Evolutionary conservation across 2,329 filamentous ascomycete genomes (phyloP), one percentile per base, ranked within the genome.

Genomic region (Alternaria burnsii): DNA sequence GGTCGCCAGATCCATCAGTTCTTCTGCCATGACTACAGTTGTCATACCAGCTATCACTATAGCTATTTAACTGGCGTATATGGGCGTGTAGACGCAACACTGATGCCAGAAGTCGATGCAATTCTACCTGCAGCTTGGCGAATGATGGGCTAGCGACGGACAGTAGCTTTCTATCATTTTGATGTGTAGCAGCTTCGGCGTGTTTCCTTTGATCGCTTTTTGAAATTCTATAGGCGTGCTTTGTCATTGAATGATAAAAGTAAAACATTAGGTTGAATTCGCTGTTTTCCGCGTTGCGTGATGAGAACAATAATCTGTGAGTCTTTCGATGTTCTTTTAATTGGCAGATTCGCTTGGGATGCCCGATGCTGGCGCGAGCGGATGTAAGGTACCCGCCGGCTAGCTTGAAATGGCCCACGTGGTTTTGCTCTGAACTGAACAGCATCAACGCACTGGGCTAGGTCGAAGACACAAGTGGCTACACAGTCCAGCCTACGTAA

Each of bases 331-430:
- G 2, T 48, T 36, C 12, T 7, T 4, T 36, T 26, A 32, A 4
- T 38, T 41, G 28, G 5, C 41, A 8, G 12, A 26, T 20, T 18
- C 24, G 10, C 3, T 44, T 3, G 32, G 18, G 42, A 32, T 30
- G 42, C 26, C n/a, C 26, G 36, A 32, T 36, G 18, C 18, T 44
- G 30, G 46, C 50, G 20, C 40, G 34, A 20, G 7, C 24, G 28
- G 42, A 28, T 57, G 46, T 20, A 44, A 57, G 55, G 47, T 52
- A 52, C 47, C 55, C 28, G 40, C 22, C 20, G 28, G 20, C 46
- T 44, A 43, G 20, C 40, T 24, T 26, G 14, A 4, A n/a, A 32
- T 18, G 18, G 24, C 36, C 16, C 3, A 12, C n/a, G 5, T 57
- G 40, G 28, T 44, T 36, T 44, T 52, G 38, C 16, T 52, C 52